phyloP scores from a whole-genome alignment of 257 asterid species.

The Vinca minor region DNA sequence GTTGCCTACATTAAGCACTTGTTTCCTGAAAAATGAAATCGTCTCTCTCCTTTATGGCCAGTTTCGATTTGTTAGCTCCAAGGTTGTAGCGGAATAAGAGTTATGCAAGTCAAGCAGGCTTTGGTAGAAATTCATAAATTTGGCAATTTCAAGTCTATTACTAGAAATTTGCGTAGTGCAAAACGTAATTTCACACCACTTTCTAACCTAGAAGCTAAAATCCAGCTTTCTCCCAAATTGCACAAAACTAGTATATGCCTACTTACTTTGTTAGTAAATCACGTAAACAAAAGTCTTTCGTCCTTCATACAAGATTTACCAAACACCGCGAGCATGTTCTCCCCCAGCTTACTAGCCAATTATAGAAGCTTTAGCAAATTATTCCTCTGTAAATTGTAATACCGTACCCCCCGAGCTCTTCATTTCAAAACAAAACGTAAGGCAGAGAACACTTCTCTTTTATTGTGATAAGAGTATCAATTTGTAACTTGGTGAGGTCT shows the following conservation, averaged over 20 bases:
- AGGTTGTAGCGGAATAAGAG: background rate
- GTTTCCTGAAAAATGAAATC: too few relatives aligned
- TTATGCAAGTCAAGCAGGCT: background rate
- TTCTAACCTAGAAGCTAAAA: background rate
- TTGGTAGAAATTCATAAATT: background rate
- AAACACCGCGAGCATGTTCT: background rate
- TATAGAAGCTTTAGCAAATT: background rate
- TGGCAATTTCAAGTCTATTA: too few relatives aligned
- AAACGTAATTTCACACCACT: background rate
- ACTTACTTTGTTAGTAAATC: background rate
- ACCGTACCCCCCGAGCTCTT: background rate
- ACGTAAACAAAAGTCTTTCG: background rate
- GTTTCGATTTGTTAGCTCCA: background rate
- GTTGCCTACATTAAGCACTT: too few relatives aligned
- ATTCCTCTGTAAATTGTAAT: background rate
- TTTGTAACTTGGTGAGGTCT: background rate
- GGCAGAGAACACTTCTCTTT: background rate
- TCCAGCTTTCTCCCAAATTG: background rate
- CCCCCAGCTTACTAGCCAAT: background rate
- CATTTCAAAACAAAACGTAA: too few relatives aligned
- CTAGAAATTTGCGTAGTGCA: too few relatives aligned
- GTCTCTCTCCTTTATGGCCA: too few relatives aligned
- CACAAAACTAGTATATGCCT: background rate
- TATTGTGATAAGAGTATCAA: background rate
- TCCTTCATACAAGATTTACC: background rate